Evolutionary conservation across 2,329 filamentous ascomycete genomes (phyloP).

Genomic region (Exophiala aquamarina): DNA sequence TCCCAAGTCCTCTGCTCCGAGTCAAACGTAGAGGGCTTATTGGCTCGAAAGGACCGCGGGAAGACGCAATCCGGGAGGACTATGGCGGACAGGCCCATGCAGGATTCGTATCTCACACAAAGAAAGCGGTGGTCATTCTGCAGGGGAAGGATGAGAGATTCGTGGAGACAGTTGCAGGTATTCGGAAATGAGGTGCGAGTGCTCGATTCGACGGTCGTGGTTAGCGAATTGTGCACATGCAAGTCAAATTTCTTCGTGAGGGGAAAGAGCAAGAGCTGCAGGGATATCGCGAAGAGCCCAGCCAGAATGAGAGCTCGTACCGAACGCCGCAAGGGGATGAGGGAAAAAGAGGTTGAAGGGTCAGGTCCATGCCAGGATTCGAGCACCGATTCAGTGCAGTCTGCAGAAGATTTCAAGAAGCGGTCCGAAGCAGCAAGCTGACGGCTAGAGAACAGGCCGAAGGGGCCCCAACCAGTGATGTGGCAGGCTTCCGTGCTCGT

Average conservation of each 20-base stretch:
- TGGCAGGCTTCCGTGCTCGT: too few relatives aligned
- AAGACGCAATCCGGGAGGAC: conserved; percentile 9
- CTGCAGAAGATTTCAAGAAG: too few relatives aligned
- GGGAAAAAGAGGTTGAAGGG: too few relatives aligned
- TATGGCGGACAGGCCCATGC: background rate
- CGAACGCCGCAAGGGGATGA: too few relatives aligned
- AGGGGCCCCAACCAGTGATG: too few relatives aligned
- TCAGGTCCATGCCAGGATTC: too few relatives aligned
- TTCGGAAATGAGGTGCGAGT: background rate
- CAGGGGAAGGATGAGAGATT: background rate
- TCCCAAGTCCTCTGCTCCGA: conserved; percentile 1
- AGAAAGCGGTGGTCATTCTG: background rate
- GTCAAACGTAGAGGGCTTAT: conserved; percentile 3
- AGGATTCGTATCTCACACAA: background rate
- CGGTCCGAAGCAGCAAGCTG: too few relatives aligned
- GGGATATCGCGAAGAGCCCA: background rate
- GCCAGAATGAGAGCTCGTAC: too few relatives aligned
- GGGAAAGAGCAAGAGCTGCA: background rate
- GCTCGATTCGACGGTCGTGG: background rate
- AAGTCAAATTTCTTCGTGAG: conserved; percentile 5
- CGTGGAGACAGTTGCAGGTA: background rate
- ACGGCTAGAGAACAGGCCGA: too few relatives aligned
- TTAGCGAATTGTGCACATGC: background rate
- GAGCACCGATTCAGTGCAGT: too few relatives aligned
- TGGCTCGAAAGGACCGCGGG: conserved; percentile 12